Base-by-base conservation (phyloP, 306 rosid genomes). In the Sindora glabra region DNA sequence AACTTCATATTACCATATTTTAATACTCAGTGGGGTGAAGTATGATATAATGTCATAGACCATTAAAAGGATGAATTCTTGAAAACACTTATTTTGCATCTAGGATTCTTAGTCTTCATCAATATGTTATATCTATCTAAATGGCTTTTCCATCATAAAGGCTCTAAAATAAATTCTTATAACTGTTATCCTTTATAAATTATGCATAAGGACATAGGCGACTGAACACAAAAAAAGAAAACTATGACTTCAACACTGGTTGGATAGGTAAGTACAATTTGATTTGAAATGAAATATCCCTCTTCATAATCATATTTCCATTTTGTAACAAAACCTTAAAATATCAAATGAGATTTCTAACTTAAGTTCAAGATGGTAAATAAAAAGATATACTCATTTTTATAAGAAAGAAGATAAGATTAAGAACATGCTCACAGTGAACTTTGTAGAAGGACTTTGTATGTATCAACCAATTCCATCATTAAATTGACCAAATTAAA, bases 381-480 rank as follows among this genome's bases (percentile, higher is more conserved):
- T n/a, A n/a, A n/a, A n/a, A n/a, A 22, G 21, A 18, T 26, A 59
- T 50, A 44, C 57, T 37, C 45, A 12, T 27, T 45, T 37, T 48
- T 30, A 25, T 19, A 14, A 10, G 24, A 51, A 60, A n/a, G 30
- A 29, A 30, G 4, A 62, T 42, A 5, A n/a, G 36, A 8, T 6
- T 2, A 45, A 57, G 23, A 19, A 41, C 73, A n/a, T n/a, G n/a
- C 99, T 89, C 66, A 92, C 99, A 3, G 99, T 89, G 85, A 89
- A 92, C 75, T 89, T 92, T 3, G 99, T 55, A 92, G 74, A 27
- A 90, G 90, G 36, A 92, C 56, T 79, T 72, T 80, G 73, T 89
- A 89, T 29, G 94, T 83, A 62, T 84, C 94, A 19, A 92, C 97
- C 25, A 89, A 86, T 71, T 89, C 99, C 96, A 92, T 92, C 99